Evolutionary conservation across 768 basidiomycete species (phyloP).

Genomic region (Rhizopogon sp.): DNA sequence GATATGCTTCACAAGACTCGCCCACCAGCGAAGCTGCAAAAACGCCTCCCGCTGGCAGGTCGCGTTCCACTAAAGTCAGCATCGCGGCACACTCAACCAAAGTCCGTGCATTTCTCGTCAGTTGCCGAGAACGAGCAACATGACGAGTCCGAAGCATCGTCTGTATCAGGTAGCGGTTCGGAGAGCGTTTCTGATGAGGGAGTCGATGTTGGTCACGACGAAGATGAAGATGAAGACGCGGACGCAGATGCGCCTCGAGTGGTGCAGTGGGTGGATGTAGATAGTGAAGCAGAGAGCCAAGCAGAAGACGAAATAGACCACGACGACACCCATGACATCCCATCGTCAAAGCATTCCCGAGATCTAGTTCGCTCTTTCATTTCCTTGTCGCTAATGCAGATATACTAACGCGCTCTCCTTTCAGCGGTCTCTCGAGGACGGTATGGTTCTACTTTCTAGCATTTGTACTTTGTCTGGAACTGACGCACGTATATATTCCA

Average conservation of each 20-base stretch:
- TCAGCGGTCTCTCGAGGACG: slow-evolving; percentile 23
- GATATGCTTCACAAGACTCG: slow-evolving; percentile 10
- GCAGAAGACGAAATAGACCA: slow-evolving; percentile 8
- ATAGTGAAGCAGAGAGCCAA: slow-evolving; percentile 4
- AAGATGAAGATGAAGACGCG: slow-evolving; percentile 25
- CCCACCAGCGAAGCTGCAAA: not conserved
- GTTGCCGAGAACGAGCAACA: slow-evolving; percentile 3
- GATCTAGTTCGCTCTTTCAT: slow-evolving; percentile 10
- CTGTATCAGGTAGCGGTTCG: not conserved
- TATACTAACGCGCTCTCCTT: not conserved
- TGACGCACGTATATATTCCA: not conserved
- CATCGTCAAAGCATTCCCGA: slow-evolving; percentile 8
- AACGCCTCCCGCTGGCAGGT: not conserved
- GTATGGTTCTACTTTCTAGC: slow-evolving; percentile 6
- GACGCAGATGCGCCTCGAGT: slow-evolving; percentile 53
- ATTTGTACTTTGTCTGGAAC: not conserved
- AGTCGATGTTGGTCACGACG: slow-evolving; percentile 9
- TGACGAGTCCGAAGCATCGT: not conserved
- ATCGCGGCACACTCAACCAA: slow-evolving; percentile 10
- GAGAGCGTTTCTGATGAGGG: not conserved
- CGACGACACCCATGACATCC: slow-evolving; percentile 5
- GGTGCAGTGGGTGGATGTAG: slow-evolving; percentile 49
- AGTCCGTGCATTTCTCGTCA: slow-evolving; percentile 13
- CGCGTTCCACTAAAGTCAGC: slow-evolving; percentile 5
- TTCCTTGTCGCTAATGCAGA: not conserved